Conservation (phyloP, 2,329 filamentous ascomycete genomes). For the Sclerotinia spermophila region DNA sequence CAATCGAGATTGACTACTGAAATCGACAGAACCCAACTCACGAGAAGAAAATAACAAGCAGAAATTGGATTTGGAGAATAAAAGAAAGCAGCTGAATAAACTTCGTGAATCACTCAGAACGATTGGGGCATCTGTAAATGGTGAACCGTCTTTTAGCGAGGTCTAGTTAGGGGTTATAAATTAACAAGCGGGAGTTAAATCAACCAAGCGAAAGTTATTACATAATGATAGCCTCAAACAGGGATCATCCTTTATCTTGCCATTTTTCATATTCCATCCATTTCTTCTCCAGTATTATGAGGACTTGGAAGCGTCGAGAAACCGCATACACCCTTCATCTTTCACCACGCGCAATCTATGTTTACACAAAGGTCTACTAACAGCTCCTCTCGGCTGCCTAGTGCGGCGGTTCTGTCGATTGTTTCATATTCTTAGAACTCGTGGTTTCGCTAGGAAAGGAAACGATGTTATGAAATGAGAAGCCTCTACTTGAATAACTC, state of each 20-base stretch:
- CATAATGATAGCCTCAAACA: background rate
- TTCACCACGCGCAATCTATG: no score
- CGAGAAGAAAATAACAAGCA: background rate
- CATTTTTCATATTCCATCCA: background rate
- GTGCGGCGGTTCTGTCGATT: no score
- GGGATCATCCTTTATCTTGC: background rate
- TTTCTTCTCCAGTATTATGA: no score
- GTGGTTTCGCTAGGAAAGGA: background rate
- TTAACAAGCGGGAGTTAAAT: background rate
- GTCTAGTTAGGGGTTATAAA: background rate
- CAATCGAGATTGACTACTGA: background rate
- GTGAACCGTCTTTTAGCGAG: background rate
- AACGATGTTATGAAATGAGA: background rate
- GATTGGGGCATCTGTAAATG: background rate
- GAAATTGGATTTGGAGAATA: background rate
- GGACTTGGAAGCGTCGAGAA: no score
- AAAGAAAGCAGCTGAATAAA: background rate
- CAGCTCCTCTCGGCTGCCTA: no score
- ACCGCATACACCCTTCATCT: no score
- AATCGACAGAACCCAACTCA: background rate
- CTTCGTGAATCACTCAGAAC: background rate
- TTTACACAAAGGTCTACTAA: no score
- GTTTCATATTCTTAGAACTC: background rate
- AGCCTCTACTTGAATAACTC: background rate
- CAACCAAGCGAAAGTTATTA: background rate